Base-by-base conservation (phyloP, 768 basidiomycete genomes). In the Pisolithus orientalis region DNA sequence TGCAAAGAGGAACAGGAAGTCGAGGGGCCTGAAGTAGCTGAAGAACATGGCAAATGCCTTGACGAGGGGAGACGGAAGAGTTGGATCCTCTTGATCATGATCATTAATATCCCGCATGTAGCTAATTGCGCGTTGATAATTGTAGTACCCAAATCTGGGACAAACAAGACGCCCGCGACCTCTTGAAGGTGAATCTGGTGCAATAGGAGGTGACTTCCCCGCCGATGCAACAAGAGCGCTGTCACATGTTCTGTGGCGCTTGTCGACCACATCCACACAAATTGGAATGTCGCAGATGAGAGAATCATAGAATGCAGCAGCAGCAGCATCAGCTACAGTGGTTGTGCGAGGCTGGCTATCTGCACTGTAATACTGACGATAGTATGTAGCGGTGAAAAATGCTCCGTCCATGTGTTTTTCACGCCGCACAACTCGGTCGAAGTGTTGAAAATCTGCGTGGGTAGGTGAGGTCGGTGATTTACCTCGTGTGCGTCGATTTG, bases 351-450 rank as follows among this genome's bases (percentile, higher is more conserved):
- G 64, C 37, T 73, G 69, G 9, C 71, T 57, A 1, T 62, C 61
- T 5, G 44, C 45, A 56, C 78, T 82, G 16, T 63, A 54, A 49
- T 74, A 80, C 42, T 84, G 73, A n/a, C 81, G 72, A 55, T 82
- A 74, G 28, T 74, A 71, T 4, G 87, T 86, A 5, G 79, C 82
- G 32, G 75, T 3, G 83, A 75, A 62, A 86, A 89, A 59, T 72
- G 78, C 59, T 81, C 83, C 52, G 78, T 65, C 83, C 83, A 87
- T 1, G 73, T 64, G 17, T 79, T 78, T 31, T 82, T 84, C 88
- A 90, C 43, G 80, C 76, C 8, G 74, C 64, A 59, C 88, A 90
- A 65, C 88, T 90, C 11, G 81, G 73, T 40, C 88, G 82, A 14
- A 90, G 70, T 6, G 88, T 87, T 1, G 90, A 24, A 67, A 53